Evolutionary conservation across 345 rosid genomes (phyloP), one percentile per base, ranked within the genome.

Genomic region (Viola odorata): DNA sequence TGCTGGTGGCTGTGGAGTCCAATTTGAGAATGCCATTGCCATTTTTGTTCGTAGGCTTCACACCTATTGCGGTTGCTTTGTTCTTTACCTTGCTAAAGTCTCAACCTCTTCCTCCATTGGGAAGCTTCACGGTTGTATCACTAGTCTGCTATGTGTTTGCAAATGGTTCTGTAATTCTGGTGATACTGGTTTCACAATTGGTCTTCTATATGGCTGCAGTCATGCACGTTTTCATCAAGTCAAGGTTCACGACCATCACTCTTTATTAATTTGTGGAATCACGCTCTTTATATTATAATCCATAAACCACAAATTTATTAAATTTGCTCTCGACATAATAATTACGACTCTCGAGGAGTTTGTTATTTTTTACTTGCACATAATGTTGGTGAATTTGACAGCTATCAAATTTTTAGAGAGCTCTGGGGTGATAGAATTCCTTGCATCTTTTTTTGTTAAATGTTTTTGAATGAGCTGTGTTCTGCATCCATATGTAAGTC

Each of bases 21-120:
- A 94, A 94, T 79, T 79, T 94, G 76, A 85, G 76, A 74, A 71
- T 88, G 76, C 91, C 96, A 52, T 73, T 80, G 16, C 96, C 96
- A 37, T 84, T 85, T 76, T 71, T 84, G 63, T 71, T 75, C 63
- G 69, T 94, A 57, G 79, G 83, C 58, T 44, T 77, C 39, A 55
- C 77, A 65, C 97, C 99, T 56, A 73, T 86, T 63, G 54, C 76
- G 42, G 44, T 81, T 64, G 76, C 91, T 53, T 69, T 84, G 66
- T 73, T 83, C 63, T 45, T 77, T 69, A 83, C 89, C 65, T 74
- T 90, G 61, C 64, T 86, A 41, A 71, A 71, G 74, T 91, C 84
- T 73, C 87, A 80, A 65, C 84, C 91, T 15, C 71, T 81, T 67
- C 91, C 99, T 72, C 81, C 91, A 40, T 55, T 90, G 73, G 62